These are phyloP conservation scores for Starmera pachycereana DNA, from an alignment of 805 yeast species.

Conservation along the genomic window DNA sequence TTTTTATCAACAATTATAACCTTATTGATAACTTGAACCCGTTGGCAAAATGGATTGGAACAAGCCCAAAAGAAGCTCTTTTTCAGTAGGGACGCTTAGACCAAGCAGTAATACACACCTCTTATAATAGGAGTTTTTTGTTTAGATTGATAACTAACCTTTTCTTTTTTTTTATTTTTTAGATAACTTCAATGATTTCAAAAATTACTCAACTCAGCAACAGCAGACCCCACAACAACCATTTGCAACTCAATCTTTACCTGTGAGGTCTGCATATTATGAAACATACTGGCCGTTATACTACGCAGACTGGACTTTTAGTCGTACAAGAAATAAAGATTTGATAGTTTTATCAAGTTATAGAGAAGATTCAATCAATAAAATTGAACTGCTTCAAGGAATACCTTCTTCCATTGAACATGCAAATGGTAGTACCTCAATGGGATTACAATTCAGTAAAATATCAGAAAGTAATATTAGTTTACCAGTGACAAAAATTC, in stretches of 20 bases:
- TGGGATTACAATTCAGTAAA: conserved; percentile 31
- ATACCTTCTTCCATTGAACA: conserved; percentile 14
- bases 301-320: conserved; percentile 40
- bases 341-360: conserved; percentile 64
- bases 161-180: background rate
- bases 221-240: conserved; percentile 3
- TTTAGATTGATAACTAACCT: background rate
- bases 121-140: too few relatives aligned
- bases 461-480: conserved; percentile 44
- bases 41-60: conserved; percentile 14
- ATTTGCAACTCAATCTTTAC: conserved; percentile 9
- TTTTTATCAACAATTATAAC: too few relatives aligned
- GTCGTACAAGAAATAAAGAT: conserved; percentile 27
- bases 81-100: conserved; percentile 15
- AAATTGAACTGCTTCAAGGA: conserved; percentile 42
- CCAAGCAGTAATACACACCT: conserved; percentile 7
- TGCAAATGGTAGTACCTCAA: conserved; percentile 14
- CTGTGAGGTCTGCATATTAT: conserved; percentile 30
- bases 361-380: conserved; percentile 67
- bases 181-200: conserved; percentile 6
- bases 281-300: conserved; percentile 41
- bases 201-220: conserved; percentile 6
- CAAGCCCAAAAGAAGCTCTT: conserved; percentile 17
- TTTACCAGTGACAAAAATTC: conserved; percentile 62
- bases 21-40: too few relatives aligned